phyloP scores from a whole-genome alignment of 1,139 yeast genomes.

The Lodderomyces metapsilosis region DNA sequence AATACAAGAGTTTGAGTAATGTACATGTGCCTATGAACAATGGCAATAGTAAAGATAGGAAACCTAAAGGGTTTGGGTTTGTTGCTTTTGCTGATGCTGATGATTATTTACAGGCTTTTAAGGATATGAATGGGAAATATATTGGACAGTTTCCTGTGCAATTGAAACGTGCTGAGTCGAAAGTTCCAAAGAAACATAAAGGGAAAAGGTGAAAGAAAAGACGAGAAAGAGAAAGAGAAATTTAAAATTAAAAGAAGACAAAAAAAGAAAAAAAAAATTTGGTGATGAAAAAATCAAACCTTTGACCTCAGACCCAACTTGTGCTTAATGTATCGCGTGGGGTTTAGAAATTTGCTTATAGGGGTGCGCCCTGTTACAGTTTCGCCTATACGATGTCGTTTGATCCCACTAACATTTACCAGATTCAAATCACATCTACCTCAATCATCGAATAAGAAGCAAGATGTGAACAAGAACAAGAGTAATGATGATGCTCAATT shows the following conservation, averaged over 20 bases:
- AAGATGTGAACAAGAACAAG: not conserved
- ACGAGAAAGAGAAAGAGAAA: not conserved
- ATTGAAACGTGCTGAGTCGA: conserved; percentile 63
- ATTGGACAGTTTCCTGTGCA: conserved; percentile 75
- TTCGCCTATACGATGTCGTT: not conserved
- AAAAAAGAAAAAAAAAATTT: not conserved
- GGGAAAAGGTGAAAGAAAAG: conserved; percentile 2
- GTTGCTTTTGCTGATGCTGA: conserved; percentile 62
- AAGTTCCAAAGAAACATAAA: conserved; percentile 31
- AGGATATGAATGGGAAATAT: conserved; percentile 74
- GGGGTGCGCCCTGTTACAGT: not conserved
- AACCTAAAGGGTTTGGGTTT: conserved; percentile 68
- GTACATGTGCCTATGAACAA: conserved; percentile 58
- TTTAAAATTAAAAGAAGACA: too few relatives aligned
- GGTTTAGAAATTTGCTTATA: not conserved
- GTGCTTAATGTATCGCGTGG: not conserved
- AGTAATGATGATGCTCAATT: conserved; percentile 11
- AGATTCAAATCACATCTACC: conserved; percentile 24
- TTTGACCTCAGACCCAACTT: too few relatives aligned
- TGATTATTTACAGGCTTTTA: conserved; percentile 68
- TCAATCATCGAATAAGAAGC: conserved; percentile 11
- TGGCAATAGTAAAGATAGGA: conserved; percentile 37
- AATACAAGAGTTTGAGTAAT: conserved; percentile 50
- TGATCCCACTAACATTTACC: not conserved
- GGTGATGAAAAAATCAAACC: not conserved